These are phyloP conservation scores for Boletus sp. DNA, from an alignment of 768 basidiomycete species.

Conservation along the genomic window DNA sequence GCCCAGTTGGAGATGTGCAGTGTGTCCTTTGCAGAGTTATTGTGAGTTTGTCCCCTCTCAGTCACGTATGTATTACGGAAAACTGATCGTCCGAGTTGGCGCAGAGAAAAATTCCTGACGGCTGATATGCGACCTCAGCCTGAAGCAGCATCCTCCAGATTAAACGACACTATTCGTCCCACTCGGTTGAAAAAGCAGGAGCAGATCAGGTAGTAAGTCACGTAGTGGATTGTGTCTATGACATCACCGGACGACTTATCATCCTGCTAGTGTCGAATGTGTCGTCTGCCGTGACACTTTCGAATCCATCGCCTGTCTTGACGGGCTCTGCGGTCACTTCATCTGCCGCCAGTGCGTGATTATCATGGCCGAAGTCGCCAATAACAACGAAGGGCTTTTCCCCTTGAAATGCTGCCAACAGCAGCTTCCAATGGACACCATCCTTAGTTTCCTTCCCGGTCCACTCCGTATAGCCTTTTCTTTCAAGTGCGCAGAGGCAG, in stretches of 20 bases:
- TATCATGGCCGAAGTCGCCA: constrained; percentile 41
- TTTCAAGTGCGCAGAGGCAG: constrained; percentile 46
- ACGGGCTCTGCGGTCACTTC: constrained; percentile 43
- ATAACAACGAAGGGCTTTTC: constrained; percentile 46
- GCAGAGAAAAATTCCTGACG: constrained; percentile 13
- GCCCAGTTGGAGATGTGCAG: constrained; percentile 21
- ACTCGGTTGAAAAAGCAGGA: neutral
- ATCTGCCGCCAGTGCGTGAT: constrained; percentile 46
- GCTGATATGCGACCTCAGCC: neutral
- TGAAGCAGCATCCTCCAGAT: neutral
- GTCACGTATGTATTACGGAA: too few species aligned
- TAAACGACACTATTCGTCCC: neutral
- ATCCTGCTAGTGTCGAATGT: constrained; percentile 29
- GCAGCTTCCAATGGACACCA: constrained; percentile 29
- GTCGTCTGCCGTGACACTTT: constrained; percentile 40
- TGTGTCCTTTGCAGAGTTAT: constrained; percentile 7
- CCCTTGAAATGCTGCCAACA: constrained; percentile 51
- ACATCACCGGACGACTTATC: neutral
- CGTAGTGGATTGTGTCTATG: neutral
- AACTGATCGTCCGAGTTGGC: neutral
- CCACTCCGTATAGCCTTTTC: constrained; percentile 33
- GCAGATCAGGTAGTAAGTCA: neutral
- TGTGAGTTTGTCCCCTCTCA: constrained; percentile 2
- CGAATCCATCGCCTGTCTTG: constrained; percentile 22
- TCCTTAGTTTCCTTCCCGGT: constrained; percentile 33